Base-by-base conservation (phyloP, 1,139 yeast species). In the Tardiomyces blankii region DNA sequence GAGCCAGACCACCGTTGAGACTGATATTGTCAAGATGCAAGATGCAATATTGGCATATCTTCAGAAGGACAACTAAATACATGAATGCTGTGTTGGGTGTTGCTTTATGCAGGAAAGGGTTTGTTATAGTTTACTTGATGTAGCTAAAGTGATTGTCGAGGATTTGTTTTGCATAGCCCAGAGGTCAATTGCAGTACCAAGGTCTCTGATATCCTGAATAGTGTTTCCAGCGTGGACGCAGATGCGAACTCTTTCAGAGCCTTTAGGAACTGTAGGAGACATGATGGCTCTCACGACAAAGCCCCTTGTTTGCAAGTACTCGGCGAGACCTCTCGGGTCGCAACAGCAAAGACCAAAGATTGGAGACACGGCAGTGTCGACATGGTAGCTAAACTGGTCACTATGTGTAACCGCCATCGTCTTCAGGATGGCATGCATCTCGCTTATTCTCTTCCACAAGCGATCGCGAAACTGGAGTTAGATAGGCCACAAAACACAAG, bases 231-330 rank as follows among this genome's bases (percentile, higher is more conserved):
- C 46, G 21, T 58, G 61, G 18, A 58, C 48, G 43, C 62, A 58
- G 7, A 58, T 47, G 18, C 62, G 45, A 2, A 58, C 46, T 30
- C 62, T 39, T 41, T 58, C 62, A 19, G 47, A 46, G 4, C 61
- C 61, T 28, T 49, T 48, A 8, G 61, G 61, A 2, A 58, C 62
- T 0, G 62, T 58, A 2, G 62, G 62, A 40, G 51, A 53, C 9
- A 58, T 59, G 14, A 58, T 57, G 2, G 62, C 57, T 39, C 61
- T 45, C 12, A 58, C 58, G 42, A 56, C 46, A 14, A 53, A 39
- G 3, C 61, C 61, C 11, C 44, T 41, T 8, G 28, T 38, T 35
- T 54, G 58, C 40, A 59, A 54, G 16, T 44, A 45, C 1, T 19
- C 19, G 8, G 62, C 57, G 11, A 58, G 47, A 7, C 48, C 42